Evolutionary conservation across 1,139 yeast genomes (phyloP).

Genomic region (Debaryomyces robertsiae): DNA sequence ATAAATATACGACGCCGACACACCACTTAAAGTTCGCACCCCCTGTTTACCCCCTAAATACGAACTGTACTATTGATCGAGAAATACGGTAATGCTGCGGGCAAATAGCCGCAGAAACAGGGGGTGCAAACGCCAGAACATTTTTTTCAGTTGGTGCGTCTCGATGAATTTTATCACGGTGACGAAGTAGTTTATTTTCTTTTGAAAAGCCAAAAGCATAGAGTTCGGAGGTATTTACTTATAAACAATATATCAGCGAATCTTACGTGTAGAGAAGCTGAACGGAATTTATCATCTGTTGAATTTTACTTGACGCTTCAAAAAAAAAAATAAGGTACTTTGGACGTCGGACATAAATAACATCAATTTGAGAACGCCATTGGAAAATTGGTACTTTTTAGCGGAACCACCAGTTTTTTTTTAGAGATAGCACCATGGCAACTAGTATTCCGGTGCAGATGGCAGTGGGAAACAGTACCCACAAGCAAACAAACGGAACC

Average conservation of each 20-base stretch:
- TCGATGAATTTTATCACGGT: slow-evolving; percentile 3
- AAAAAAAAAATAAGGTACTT: not conserved
- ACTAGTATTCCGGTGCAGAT: slow-evolving; percentile 25
- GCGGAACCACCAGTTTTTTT: not conserved
- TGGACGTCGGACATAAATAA: slow-evolving; percentile 2
- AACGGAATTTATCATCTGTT: no score
- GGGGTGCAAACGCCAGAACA: slow-evolving; percentile 6
- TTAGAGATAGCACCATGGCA: slow-evolving; percentile 15
- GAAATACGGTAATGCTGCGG: slow-evolving; percentile 5
- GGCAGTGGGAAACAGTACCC: slow-evolving; percentile 16
- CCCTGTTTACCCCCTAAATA: slow-evolving; percentile 5
- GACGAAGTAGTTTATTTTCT: slow-evolving; percentile 5
- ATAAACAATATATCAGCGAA: no score
- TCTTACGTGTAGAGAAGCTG: not conserved
- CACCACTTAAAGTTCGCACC: slow-evolving; percentile 1
- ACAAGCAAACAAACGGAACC: slow-evolving; percentile 21
- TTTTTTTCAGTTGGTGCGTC: slow-evolving; percentile 6
- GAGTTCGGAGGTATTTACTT: not conserved
- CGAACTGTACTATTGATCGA: slow-evolving; percentile 2
- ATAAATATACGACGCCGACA: no score
- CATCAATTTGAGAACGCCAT: not conserved
- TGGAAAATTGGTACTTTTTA: slow-evolving; percentile 2
- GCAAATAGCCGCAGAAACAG: slow-evolving; percentile 6
- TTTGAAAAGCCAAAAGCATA: slow-evolving; percentile 4
- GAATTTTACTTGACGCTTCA: no score